A percentile compares a stretch with the other conserved stretches of the same genome.
These are phyloP conservation scores for Colletotrichum australisinense DNA, from an alignment of 2,329 filamentous ascomycete species.

Conservation along the genomic window DNA sequence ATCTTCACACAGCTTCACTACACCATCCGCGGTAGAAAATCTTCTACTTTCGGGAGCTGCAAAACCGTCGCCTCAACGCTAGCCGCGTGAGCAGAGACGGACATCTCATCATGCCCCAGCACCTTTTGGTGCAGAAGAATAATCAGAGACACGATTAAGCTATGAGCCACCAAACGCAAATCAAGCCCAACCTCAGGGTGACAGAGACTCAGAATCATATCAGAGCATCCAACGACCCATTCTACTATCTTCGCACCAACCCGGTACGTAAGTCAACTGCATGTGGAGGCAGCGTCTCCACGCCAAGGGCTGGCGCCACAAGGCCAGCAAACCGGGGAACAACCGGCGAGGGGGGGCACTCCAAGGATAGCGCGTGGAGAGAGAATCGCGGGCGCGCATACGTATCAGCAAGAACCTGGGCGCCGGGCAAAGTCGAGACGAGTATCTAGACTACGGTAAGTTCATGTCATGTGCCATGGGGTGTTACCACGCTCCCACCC, in stretches of 20 bases:
- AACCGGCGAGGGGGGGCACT: constrained; percentile 17
- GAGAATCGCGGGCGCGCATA: constrained; percentile 21
- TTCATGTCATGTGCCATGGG: constrained; percentile 29
- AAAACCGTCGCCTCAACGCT: background rate
- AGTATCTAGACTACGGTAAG: constrained; percentile 18
- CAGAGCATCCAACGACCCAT: constrained; percentile 4
- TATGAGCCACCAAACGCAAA: background rate
- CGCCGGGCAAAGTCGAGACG: constrained; percentile 7
- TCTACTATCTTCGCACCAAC: background rate
- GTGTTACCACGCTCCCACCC: constrained; percentile 28
- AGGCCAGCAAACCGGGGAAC: constrained; percentile 32
- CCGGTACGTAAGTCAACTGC: constrained; percentile 1
- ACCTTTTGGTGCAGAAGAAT: background rate
- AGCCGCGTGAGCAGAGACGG: background rate
- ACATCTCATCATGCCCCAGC: background rate
- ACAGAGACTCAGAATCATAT: background rate
- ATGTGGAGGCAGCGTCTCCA: constrained; percentile 25
- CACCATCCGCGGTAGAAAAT: background rate
- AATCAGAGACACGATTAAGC: constrained; percentile 1
- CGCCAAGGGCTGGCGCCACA: constrained; percentile 25
- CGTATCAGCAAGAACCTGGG: background rate
- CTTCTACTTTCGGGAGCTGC: no score
- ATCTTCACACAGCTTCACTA: background rate
- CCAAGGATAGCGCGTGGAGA: constrained; percentile 27
- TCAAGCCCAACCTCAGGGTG: background rate